Evolutionary conservation across 1,139 yeast species (phyloP), one percentile per base, ranked within the genome.

Genomic region (Candida sp.): DNA sequence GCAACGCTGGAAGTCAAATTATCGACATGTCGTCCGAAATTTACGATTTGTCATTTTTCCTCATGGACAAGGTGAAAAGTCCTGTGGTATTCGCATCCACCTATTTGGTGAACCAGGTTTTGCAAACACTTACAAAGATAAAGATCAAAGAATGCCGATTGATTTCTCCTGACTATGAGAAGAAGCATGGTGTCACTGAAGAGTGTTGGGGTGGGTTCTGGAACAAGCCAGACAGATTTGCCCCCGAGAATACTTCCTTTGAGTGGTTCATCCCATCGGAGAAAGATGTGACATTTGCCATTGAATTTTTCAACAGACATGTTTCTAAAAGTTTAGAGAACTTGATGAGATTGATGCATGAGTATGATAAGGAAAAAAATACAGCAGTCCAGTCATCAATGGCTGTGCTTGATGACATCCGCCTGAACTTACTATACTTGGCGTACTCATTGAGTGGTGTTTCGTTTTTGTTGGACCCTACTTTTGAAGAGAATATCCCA

Each of bases 171-270:
- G 56, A 54, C 1, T 75, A 71, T 52, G 62, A 55, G 9, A 51
- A 56, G 23, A 52, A 62, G 17, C 57, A 69, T 33, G 78, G 78
- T 1, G 62, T 79, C n/a, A 70, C 71, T 33, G 84, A 78, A 47
- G 73, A 73, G 22, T 80, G 86, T 56, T 88, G 96, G 96, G 96
- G 94, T 46, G 91, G 85, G 0, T 79, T 81, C 54, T 91, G 86
- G 60, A 83, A 85, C 57, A 70, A 69, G 42, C 75, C 77, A 28
- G 61, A 68, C 1, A 66, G 80, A 31, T 75, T 77, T 48, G 54
- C 64, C 7, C 56, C 63, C 9, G 78, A 80, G 9, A 78, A 82
- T 48, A 66, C 86, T 37, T 63, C 75, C 0, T 85, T 91, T 58
- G 72, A 78, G 1, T 94, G 99, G 99, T 91, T 86, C 62, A 66